Evolutionary conservation across 1,284 basidiomycete genomes (phyloP).

Genomic region (Dichomitus squalens): DNA sequence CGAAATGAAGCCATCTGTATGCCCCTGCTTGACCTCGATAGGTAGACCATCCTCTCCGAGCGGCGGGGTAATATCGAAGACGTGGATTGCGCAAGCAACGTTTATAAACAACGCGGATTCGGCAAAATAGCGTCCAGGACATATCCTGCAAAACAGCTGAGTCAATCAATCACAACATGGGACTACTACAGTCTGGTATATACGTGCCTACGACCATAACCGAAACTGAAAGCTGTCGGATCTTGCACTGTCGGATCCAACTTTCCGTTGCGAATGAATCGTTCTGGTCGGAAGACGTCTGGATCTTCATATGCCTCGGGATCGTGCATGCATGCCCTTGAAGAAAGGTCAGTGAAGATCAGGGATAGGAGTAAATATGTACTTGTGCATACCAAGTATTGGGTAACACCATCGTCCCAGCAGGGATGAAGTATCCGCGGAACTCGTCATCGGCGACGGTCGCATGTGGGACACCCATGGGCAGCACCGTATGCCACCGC

Average conservation of each 20-base stretch:
- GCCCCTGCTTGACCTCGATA: not conserved
- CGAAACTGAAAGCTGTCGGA: constrained; percentile 22
- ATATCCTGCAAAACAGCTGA: constrained; percentile 2
- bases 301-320: constrained; percentile 18
- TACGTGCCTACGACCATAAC: constrained; percentile 15
- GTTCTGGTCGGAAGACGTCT: constrained; percentile 18
- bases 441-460: constrained; percentile 11
- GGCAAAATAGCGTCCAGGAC: constrained; percentile 18
- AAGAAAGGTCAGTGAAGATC: not conserved
- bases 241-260: constrained; percentile 11
- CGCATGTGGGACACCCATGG: constrained; percentile 8
- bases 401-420: constrained; percentile 21
- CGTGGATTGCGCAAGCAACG: constrained; percentile 8
- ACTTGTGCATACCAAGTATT: constrained; percentile 24
- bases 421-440: constrained; percentile 25
- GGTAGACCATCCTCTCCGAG: not conserved
- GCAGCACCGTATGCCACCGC: constrained; percentile 11
- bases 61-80: constrained; percentile 5
- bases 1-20: constrained; percentile 2
- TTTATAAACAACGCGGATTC: constrained; percentile 6
- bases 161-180: not conserved
- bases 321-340: constrained; percentile 23
- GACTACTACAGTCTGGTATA: too few relatives aligned
- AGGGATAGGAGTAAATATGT: too few relatives aligned
- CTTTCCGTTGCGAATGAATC: constrained; percentile 16